Conservation (phyloP, 345 rosid genomes). For the Syzygium aromaticum region DNA sequence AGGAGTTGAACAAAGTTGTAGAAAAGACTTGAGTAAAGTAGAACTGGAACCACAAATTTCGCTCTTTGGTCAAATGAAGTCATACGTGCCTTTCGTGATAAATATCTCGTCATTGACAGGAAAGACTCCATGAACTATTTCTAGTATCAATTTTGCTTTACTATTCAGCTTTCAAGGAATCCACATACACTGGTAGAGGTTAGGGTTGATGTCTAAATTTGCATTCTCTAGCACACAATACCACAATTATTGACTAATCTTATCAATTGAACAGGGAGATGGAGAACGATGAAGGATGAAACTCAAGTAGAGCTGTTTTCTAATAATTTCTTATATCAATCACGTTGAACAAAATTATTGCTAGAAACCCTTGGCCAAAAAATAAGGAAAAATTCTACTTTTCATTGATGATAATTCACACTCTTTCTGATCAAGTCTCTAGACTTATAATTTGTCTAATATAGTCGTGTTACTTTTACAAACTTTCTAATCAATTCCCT, state of each 20-base stretch:
- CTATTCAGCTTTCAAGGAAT: not conserved
- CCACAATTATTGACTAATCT: not conserved
- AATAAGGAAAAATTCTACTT: not conserved
- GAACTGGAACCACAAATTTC: not conserved
- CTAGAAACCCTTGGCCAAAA: not conserved
- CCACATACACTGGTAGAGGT: not conserved
- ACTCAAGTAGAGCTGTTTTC: not conserved
- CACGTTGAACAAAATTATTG: not conserved
- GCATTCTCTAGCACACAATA: not conserved
- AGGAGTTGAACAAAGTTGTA: not conserved
- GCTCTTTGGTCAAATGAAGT: not conserved
- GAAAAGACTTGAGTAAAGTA: not conserved
- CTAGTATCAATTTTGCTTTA: not conserved
- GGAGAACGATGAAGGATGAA: not conserved
- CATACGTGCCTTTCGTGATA: not conserved
- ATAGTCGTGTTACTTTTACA: not conserved
- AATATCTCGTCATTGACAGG: not conserved
- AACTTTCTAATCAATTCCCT: not conserved
- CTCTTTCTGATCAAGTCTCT: not conserved
- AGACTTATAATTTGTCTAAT: not conserved
- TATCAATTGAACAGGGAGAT: not conserved
- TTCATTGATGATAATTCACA: not conserved
- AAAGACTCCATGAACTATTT: not conserved
- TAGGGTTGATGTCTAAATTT: not conserved
- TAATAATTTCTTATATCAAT: not conserved